Percentiles rank a stretch among this genome's conserved stretches.
These are phyloP conservation scores for Silybum marianum DNA, from an alignment of 129 eudicot species.

Conservation along the genomic window DNA sequence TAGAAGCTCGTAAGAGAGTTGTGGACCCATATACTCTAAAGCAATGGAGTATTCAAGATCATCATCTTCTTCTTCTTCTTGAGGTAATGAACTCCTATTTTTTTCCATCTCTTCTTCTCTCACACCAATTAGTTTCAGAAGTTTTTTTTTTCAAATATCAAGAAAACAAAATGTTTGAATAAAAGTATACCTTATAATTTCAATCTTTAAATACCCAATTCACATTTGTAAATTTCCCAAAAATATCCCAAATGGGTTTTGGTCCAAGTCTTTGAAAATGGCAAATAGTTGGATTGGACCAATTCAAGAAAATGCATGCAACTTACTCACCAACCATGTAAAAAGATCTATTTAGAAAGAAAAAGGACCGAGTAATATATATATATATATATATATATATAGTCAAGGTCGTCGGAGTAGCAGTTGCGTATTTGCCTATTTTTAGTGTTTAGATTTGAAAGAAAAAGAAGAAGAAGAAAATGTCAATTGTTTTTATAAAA, in stretches of 20 bases:
- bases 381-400: too few relatives aligned
- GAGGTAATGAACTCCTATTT: constrained; percentile 58
- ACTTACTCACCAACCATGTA: not conserved
- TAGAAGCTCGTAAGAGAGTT: constrained; percentile 71
- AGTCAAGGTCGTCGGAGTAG: not conserved
- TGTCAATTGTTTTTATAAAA: not conserved
- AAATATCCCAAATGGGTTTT: constrained; percentile 6
- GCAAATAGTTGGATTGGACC: constrained; percentile 17
- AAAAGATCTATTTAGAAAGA: not conserved
- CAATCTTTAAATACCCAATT: constrained; percentile 7
- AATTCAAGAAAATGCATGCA: constrained; percentile 9
- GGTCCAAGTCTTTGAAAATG: constrained; percentile 31
- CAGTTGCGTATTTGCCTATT: not conserved
- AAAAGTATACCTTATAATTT: constrained; percentile 5
- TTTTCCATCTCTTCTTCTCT: constrained; percentile 43
- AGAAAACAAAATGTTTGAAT: constrained; percentile 1
- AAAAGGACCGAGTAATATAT: not conserved
- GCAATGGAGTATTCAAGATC: constrained; percentile 63
- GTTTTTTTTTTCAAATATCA: not conserved
- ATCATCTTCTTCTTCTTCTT: constrained; percentile 58
- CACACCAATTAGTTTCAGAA: constrained; percentile 15
- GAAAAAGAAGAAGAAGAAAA: not conserved
- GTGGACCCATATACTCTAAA: constrained; percentile 79
- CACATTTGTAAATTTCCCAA: constrained; percentile 14
- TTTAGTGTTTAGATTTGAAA: not conserved